Percentiles rank a stretch among this genome's conserved stretches.
phyloP scores from a whole-genome alignment of 805 yeast species.

The Zygotorulaspora chibaensis region DNA sequence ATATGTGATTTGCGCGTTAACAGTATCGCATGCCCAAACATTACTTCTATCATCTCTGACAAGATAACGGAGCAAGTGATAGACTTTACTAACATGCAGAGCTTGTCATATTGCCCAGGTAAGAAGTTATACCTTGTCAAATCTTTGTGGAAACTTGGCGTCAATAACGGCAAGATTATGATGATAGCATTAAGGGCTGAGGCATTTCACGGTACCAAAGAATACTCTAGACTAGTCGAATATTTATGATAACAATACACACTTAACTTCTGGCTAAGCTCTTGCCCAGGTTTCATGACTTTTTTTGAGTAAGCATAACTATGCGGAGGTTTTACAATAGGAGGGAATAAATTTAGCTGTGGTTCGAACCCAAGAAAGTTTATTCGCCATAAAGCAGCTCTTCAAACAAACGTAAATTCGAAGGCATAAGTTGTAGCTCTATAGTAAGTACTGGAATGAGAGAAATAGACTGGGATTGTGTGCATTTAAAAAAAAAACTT shows the following conservation, averaged over 20 bases:
- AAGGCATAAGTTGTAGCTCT: no score
- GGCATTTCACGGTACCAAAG: conserved; percentile 15
- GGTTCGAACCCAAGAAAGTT: conserved; percentile 4
- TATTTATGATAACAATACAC: conserved; percentile 10
- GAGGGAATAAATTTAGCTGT: no score
- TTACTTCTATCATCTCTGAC: conserved; percentile 14
- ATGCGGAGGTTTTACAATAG: neutral
- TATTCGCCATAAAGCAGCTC: neutral
- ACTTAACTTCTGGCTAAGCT: neutral
- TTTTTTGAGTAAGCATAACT: no score
- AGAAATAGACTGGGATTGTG: neutral
- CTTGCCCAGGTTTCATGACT: no score
- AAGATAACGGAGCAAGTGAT: conserved; percentile 16
- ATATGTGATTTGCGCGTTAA: conserved; percentile 18
- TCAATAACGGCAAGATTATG: conserved; percentile 13
- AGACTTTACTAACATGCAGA: conserved; percentile 13
- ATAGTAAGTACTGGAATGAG: no score
- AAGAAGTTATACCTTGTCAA: conserved; percentile 17
- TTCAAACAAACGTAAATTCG: neutral
- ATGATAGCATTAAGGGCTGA: conserved; percentile 23
- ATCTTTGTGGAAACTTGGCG: conserved; percentile 26
- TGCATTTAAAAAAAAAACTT: conserved; percentile 58
- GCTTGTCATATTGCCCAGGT: conserved; percentile 12
- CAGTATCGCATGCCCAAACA: conserved; percentile 13
- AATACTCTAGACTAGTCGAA: conserved; percentile 16